A percentile compares a stretch with the other conserved stretches of the same genome.
These are phyloP conservation scores for Trametes meyenii DNA, from an alignment of 768 basidiomycete species.

Conservation along the genomic window DNA sequence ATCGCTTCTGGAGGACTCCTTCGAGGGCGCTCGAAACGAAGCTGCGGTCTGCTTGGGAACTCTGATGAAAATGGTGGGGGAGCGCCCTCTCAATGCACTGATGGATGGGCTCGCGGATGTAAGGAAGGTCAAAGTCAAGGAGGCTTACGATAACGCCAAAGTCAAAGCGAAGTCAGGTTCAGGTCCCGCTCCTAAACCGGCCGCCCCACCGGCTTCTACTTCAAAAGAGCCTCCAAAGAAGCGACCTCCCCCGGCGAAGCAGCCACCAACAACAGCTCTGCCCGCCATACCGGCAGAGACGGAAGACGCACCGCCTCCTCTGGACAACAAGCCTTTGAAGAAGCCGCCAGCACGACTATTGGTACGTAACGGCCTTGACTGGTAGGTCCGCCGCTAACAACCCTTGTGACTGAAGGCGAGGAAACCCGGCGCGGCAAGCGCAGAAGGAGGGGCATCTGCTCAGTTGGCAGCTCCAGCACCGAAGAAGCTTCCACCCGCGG, in stretches of 20 bases:
- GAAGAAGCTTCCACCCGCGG: constrained; percentile 49
- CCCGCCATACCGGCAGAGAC: constrained; percentile 35
- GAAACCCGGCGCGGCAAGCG: constrained; percentile 49
- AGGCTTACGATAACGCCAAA: constrained; percentile 89
- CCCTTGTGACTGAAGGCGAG: constrained; percentile 42
- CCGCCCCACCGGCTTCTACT: constrained; percentile 30
- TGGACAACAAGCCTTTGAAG: constrained; percentile 46
- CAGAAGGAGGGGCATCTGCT: constrained; percentile 27
- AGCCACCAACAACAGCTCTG: constrained; percentile 33
- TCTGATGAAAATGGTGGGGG: constrained; percentile 96
- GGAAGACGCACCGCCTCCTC: constrained; percentile 33
- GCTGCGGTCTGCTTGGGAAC: constrained; percentile 89
- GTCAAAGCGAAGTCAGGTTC: constrained; percentile 82
- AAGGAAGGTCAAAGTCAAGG: constrained; percentile 90
- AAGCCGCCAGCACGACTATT: constrained; percentile 55
- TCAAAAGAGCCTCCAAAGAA: constrained; percentile 41
- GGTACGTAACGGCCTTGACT: constrained; percentile 35
- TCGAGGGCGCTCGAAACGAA: constrained; percentile 86
- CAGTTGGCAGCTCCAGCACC: constrained; percentile 33
- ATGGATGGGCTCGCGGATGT: constrained; percentile 87
- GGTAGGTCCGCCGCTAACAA: background rate
- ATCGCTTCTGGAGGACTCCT: constrained; percentile 80
- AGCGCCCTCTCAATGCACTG: constrained; percentile 83
- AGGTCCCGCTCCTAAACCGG: constrained; percentile 49
- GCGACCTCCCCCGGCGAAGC: constrained; percentile 37